Evolutionary conservation across 2,329 filamentous ascomycete genomes (phyloP).

Genomic region (Aspergillus thermomutatus): DNA sequence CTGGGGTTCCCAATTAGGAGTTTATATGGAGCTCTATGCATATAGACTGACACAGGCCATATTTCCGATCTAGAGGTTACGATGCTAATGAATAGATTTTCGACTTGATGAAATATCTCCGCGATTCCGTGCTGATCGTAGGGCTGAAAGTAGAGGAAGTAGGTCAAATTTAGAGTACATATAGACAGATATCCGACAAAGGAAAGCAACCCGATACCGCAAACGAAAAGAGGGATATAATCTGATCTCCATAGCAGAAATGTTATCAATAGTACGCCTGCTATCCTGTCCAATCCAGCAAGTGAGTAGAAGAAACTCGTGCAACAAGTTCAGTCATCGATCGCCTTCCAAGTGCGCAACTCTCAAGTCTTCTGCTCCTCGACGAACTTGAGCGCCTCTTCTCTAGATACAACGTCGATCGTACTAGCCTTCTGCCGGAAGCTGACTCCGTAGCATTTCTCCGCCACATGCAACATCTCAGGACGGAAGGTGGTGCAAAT

Average conservation of each 20-base stretch:
- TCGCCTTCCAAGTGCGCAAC: background rate
- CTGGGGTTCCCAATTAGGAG: background rate
- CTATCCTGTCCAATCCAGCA: constrained; percentile 11
- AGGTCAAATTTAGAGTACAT: constrained; percentile 2
- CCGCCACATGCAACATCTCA: constrained; percentile 90
- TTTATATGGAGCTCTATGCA: background rate
- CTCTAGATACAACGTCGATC: constrained; percentile 82
- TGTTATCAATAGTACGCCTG: constrained; percentile 11
- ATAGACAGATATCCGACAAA: constrained; percentile 3
- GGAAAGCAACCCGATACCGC: background rate
- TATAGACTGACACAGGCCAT: background rate
- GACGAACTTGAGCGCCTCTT: constrained; percentile 89
- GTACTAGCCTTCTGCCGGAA: constrained; percentile 89
- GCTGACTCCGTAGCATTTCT: constrained; percentile 96
- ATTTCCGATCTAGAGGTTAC: background rate
- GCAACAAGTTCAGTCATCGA: background rate
- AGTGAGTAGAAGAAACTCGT: constrained; percentile 6
- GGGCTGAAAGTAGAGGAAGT: background rate
- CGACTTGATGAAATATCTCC: background rate
- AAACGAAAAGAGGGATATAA: constrained; percentile 1
- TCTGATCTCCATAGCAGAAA: constrained; percentile 1
- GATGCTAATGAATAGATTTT: background rate
- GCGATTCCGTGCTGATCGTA: no score
- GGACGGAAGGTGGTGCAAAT: constrained; percentile 99
- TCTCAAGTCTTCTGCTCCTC: constrained; percentile 67